A percentile compares a stretch with the other conserved stretches of the same genome.
These are phyloP conservation scores for Aspergillus ustus DNA, from an alignment of 2,329 filamentous ascomycete species.

Conservation along the genomic window DNA sequence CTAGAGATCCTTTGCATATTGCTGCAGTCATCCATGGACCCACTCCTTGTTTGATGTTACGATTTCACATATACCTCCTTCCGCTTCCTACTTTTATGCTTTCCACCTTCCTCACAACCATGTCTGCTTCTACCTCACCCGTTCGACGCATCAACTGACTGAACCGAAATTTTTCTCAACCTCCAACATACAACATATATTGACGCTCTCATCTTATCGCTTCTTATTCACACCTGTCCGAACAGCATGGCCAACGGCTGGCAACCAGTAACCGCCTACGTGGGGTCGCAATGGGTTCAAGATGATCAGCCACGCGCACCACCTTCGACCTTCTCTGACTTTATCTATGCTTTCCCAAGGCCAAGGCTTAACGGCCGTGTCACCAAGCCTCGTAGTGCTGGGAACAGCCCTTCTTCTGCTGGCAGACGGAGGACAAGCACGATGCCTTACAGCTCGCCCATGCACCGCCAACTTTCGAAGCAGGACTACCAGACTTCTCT, in stretches of 20 bases:
- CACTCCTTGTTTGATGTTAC: constrained; percentile 21
- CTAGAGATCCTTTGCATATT: constrained; percentile 28
- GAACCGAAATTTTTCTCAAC: neutral
- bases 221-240: constrained; percentile 11
- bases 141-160: constrained; percentile 18
- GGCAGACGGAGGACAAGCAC: constrained; percentile 60
- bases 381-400: constrained; percentile 68
- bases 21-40: constrained; percentile 28
- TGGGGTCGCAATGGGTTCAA: constrained; percentile 35
- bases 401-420: constrained; percentile 66
- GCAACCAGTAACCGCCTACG: constrained; percentile 32
- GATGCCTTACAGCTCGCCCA: constrained; percentile 48
- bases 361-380: constrained; percentile 58
- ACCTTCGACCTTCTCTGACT: constrained; percentile 40
- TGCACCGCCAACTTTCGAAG: constrained; percentile 39
- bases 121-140: constrained; percentile 15
- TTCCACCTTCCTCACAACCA: constrained; percentile 14
- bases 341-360: constrained; percentile 53
- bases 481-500: constrained; percentile 48
- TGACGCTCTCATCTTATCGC: neutral
- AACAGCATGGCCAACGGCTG: constrained; percentile 36
- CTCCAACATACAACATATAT: constrained; percentile 2
- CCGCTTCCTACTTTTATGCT: constrained; percentile 8
- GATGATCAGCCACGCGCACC: constrained; percentile 28
- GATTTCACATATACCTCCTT: constrained; percentile 23